Evolutionary conservation across 2,329 filamentous ascomycete species (phyloP).

Genomic region (Phialocephala sp.): DNA sequence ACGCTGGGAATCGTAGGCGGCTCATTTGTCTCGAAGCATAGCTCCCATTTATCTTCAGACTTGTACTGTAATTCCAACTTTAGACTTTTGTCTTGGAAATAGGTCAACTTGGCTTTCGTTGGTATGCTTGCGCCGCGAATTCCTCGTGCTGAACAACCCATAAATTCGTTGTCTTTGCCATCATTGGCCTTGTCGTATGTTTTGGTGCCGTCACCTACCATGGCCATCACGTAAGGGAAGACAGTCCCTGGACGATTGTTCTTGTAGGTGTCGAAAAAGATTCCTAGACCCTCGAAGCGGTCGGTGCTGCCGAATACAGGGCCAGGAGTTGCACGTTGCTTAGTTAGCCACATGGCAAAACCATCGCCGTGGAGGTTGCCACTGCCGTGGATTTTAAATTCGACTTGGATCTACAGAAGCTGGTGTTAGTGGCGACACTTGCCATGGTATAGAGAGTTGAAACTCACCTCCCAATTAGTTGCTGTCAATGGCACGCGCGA

Average conservation of each 20-base stretch:
- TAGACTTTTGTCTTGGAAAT: constrained; percentile 94
- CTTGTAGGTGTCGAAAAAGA: constrained; percentile 98
- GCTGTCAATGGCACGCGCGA: constrained; percentile 93
- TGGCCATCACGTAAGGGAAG: constrained; percentile 98
- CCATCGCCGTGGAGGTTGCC: constrained; percentile 94
- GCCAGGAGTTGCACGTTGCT: constrained; percentile 81
- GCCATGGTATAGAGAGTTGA: neutral
- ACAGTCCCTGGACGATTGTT: constrained; percentile 96
- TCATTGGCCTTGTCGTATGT: constrained; percentile 92
- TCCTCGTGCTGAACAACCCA: constrained; percentile 92
- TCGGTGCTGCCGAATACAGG: constrained; percentile 88
- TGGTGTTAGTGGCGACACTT: neutral
- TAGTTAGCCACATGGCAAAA: constrained; percentile 97
- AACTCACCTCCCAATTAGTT: constrained; percentile 88
- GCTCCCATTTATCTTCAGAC: constrained; percentile 82
- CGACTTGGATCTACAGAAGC: constrained; percentile 74
- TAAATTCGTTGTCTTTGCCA: constrained; percentile 90
- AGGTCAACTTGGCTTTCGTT: constrained; percentile 87
- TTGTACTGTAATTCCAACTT: constrained; percentile 95
- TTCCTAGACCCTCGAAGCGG: constrained; percentile 88
- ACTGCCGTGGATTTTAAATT: constrained; percentile 91
- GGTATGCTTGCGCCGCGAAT: constrained; percentile 80
- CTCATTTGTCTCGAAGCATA: constrained; percentile 80
- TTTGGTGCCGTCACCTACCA: constrained; percentile 91
- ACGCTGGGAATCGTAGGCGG: constrained; percentile 79